Percentiles rank a stretch among this genome's conserved stretches.
These are phyloP conservation scores for Penicillium sp. DNA, from an alignment of 2,329 filamentous ascomycete species.

Conservation along the genomic window DNA sequence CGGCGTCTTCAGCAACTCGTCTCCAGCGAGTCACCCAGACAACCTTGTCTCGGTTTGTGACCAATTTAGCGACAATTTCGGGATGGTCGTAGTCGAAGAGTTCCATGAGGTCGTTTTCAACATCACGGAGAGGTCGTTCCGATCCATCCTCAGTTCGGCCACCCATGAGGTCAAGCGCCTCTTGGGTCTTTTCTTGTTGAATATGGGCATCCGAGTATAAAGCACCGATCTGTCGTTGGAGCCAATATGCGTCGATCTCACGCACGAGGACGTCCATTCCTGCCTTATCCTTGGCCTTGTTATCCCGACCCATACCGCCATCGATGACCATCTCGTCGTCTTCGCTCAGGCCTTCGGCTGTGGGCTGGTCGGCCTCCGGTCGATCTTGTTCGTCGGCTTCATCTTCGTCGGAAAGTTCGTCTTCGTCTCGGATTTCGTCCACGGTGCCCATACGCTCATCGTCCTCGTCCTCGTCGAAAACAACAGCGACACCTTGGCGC, in stretches of 20 bases:
- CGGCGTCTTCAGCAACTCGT: slow-evolving; percentile 72
- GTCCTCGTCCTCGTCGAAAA: slow-evolving; percentile 89
- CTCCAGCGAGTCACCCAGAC: slow-evolving; percentile 92
- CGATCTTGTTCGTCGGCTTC: slow-evolving; percentile 64
- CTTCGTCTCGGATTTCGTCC: slow-evolving; percentile 81
- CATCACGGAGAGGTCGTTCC: slow-evolving; percentile 82
- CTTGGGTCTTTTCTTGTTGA: slow-evolving; percentile 87
- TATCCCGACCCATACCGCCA: slow-evolving; percentile 51
- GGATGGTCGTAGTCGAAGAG: slow-evolving; percentile 97
- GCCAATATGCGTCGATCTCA: slow-evolving; percentile 96
- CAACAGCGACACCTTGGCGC: slow-evolving; percentile 92
- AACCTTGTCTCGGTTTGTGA: slow-evolving; percentile 88
- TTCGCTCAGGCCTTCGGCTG: slow-evolving; percentile 35
- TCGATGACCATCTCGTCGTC: slow-evolving; percentile 83
- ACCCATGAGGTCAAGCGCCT: slow-evolving; percentile 78
- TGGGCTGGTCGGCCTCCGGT: slow-evolving; percentile 50
- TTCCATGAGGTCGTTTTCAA: slow-evolving; percentile 98
- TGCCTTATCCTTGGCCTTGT: slow-evolving; percentile 47
- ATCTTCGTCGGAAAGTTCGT: slow-evolving; percentile 68
- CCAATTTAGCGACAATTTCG: slow-evolving; percentile 84
- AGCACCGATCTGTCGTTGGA: slow-evolving; percentile 85
- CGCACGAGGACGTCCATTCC: slow-evolving; percentile 68
- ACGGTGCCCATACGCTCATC: slow-evolving; percentile 76
- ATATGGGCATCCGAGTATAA: slow-evolving; percentile 89
- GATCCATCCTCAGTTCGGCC: slow-evolving; percentile 71